Conservation (phyloP, 169 alveolate genomes). For the Cryptosporidium andersoni region DNA sequence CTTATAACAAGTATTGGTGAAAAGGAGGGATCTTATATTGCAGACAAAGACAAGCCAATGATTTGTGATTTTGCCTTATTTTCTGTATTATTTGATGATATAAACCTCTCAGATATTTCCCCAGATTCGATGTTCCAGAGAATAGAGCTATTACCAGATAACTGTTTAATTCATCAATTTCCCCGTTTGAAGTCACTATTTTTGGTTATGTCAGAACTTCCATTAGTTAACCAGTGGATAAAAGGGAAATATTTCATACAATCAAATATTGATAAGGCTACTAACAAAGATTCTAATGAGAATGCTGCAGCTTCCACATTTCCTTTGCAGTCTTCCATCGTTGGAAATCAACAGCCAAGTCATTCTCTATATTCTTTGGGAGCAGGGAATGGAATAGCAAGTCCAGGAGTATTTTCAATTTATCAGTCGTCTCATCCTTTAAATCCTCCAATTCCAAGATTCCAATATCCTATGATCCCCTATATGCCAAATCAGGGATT, state of each 20-base stretch:
- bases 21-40: constrained; percentile 47
- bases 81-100: constrained; percentile 56
- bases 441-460: background rate
- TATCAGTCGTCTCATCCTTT: too few species aligned
- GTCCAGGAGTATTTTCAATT: too few species aligned
- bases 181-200: constrained; percentile 52
- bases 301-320: too few species aligned
- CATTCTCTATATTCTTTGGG: too few species aligned
- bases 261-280: too few species aligned
- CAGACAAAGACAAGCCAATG: constrained; percentile 60
- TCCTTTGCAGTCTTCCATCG: too few species aligned
- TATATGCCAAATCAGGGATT: constrained; percentile 15
- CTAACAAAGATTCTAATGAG: too few species aligned
- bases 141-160: constrained; percentile 14
- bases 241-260: constrained; percentile 45
- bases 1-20: constrained; percentile 52
- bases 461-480: constrained; percentile 11
- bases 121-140: constrained; percentile 21
- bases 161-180: constrained; percentile 35
- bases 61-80: constrained; percentile 62
- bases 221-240: constrained; percentile 61
- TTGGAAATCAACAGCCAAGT: too few species aligned
- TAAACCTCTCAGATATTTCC: constrained; percentile 19
- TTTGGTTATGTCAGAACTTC: constrained; percentile 16
- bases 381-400: too few species aligned